A percentile compares a stretch with the other conserved stretches of the same genome.
Conservation (phyloP, 2,329 filamentous ascomycete genomes). For the Colletotrichum sidae region DNA sequence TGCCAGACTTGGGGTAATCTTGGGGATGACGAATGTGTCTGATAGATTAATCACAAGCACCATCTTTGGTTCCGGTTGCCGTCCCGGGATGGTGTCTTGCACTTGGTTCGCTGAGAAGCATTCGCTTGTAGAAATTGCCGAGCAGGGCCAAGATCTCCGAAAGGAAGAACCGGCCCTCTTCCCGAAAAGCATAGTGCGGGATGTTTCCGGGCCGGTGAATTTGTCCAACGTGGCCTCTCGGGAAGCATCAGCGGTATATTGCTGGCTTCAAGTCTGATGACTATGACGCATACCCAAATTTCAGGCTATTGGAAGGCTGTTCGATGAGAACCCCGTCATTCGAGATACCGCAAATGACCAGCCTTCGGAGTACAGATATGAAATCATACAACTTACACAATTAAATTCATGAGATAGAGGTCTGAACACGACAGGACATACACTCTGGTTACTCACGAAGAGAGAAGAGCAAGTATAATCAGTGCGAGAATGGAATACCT, state of each 20-base stretch:
- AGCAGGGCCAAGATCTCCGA: constrained; percentile 25
- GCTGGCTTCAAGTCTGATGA: too few species aligned
- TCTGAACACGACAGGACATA: too few species aligned
- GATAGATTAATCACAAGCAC: constrained; percentile 5
- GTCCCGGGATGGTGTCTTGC: constrained; percentile 2
- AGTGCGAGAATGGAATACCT: too few species aligned
- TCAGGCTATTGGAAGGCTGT: too few species aligned
- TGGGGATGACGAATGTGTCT: not conserved
- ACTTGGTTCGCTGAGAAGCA: constrained; percentile 10
- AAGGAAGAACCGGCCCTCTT: constrained; percentile 15
- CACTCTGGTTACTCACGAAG: too few species aligned
- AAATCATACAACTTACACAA: too few species aligned
- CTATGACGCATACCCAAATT: too few species aligned
- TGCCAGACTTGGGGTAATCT: constrained; percentile 1
- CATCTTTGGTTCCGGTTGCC: not conserved
- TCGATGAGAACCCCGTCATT: too few species aligned
- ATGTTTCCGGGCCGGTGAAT: constrained; percentile 8
- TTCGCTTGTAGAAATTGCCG: constrained; percentile 5
- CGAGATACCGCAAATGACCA: too few species aligned
- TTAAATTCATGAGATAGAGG: too few species aligned
- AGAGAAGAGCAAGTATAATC: too few species aligned
- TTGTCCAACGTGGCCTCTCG: not conserved
- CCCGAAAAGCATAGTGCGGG: constrained; percentile 12
- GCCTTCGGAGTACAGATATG: too few species aligned
- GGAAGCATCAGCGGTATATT: not conserved